Evolutionary conservation across 2,329 filamentous ascomycete species (phyloP), one percentile per base, ranked within the genome.

Genomic region (Cladophialophora bantiana): DNA sequence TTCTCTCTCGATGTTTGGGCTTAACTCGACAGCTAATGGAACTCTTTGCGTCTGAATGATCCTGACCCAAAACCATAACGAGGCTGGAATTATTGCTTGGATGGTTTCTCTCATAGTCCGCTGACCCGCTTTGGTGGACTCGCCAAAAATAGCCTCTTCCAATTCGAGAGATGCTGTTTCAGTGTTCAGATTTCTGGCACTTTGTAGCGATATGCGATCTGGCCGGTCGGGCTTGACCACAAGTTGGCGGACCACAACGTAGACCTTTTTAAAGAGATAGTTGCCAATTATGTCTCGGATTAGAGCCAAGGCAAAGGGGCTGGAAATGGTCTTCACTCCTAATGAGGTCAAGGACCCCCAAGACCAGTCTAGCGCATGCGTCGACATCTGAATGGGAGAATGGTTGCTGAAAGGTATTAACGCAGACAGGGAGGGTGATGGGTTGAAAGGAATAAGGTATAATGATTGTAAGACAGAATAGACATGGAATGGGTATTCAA

Each of bases 381-480:
- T 34, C 5, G 77, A 77, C 13, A 78, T 59, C 54, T 75, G 75
- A 64, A 80, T 72, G 6, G 79, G 70, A 18, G 79, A 79, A 18
- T 71, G 66, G 7, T 26, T 15, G 42, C 70, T 75, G 58, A 81
- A 80, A 2, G 80, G 80, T 31, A 81, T 68, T 20, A 81, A 71
- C 20, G 77, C 72, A 4, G 64, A 71, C 38, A 75, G 35, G 18
- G 74, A 72, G 6, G 78, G 79, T 10, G 78, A 70, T 7, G 74
- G 68, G 55, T 73, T 72, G 34, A 75, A 65, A 26, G 77, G 77
- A 18, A 82, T 70, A 20, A 82, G 73, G 45, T 78, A 77, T 34
- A 82, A 76, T 20, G 77, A 77, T 67, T 82, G 80, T 18, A 82
- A 73, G 15, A 80, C 66, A 26, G 79, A 78, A 64, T 80, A 80